Evolutionary conservation across 83 land plant species (phyloP), one percentile per base, ranked within the genome.

Genomic region (Picea abies): DNA sequence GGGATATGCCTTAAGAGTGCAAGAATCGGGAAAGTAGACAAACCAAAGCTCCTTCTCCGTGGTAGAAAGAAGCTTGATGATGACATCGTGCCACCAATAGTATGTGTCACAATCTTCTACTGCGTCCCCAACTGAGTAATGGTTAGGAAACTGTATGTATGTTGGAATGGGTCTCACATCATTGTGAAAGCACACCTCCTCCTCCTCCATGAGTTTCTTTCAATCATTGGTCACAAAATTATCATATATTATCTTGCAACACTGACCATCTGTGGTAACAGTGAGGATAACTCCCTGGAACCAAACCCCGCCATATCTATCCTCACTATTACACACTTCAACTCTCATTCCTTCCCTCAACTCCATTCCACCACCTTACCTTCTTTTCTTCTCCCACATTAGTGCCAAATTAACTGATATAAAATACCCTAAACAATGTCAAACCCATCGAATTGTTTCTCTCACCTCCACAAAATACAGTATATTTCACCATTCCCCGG

Each of bases 291-390:
- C 32, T 16, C 71, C 69, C 32, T 63, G 78, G 65, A 63, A 80
- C 82, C 82, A 64, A 12, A 32, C 71, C 10, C 82, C 82, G 10
- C 68, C 64, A 64, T 39, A 80, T n/a, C 82, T 73, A 23, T 80
- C 82, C 82, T 64, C 82, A 23, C 32, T 44, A 25, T 19, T 16
- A 26, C 58, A 6, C 32, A 80, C 72, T 19, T 80, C 82, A 37
- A 80, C 82, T 66, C 26, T 37, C 47, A 17, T 41, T 4, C 82
- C 82, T 8, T 1, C n/a, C 9, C 26, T 35, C 20, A 64, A 47
- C 79, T 47, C 29, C 82, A 80, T 77, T 64, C 67, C 67, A 20
- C 23, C 67, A 64, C n/a, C 23, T 22, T 64, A 63, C 3, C 22
- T 20, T 63, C n/a, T 29, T 29, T 29, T 29, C 29, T 63, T 17